Evolutionary conservation across 257 asterid species (phyloP).

Genomic region (Salvia miltiorrhiza): DNA sequence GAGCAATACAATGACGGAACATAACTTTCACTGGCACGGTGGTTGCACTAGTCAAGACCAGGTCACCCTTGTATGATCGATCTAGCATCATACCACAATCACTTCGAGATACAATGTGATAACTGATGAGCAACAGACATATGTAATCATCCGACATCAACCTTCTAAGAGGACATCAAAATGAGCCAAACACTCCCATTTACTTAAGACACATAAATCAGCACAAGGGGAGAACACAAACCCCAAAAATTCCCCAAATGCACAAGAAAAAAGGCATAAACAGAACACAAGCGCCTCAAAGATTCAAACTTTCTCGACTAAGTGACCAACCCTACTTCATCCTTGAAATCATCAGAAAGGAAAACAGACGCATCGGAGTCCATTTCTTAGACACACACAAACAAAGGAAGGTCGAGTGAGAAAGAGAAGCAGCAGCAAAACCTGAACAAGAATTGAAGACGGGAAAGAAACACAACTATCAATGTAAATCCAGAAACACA

Average conservation of each 20-base stretch:
- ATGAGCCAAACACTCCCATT: background rate
- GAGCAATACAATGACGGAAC: slow-evolving; percentile 6
- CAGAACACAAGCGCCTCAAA: slow-evolving; percentile 6
- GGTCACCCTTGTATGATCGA: background rate
- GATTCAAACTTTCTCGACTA: slow-evolving; percentile 23
- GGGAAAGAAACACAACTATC: slow-evolving; percentile 44
- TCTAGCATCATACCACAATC: background rate
- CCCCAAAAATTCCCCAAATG: background rate
- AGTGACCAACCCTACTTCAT: slow-evolving; percentile 24
- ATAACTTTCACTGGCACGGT: too few relatives aligned
- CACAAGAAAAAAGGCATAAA: background rate
- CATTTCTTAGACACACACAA: background rate
- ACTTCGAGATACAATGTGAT: slow-evolving; percentile 14
- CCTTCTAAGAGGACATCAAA: slow-evolving; percentile 13
- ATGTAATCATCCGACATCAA: background rate
- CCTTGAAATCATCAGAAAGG: background rate
- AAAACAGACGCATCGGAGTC: background rate
- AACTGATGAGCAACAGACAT: background rate
- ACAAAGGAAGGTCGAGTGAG: slow-evolving; percentile 2
- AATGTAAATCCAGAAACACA: slow-evolving; percentile 84
- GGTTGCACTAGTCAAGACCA: slow-evolving; percentile 3
- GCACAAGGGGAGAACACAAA: background rate
- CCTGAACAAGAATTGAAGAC: slow-evolving; percentile 66
- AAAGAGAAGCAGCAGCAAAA: slow-evolving; percentile 25
- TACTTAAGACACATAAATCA: background rate